A percentile compares a stretch with the other conserved stretches of the same genome.
Evolutionary conservation across 805 yeast genomes (phyloP).

Genomic region (Metschnikowia peoriensis): DNA sequence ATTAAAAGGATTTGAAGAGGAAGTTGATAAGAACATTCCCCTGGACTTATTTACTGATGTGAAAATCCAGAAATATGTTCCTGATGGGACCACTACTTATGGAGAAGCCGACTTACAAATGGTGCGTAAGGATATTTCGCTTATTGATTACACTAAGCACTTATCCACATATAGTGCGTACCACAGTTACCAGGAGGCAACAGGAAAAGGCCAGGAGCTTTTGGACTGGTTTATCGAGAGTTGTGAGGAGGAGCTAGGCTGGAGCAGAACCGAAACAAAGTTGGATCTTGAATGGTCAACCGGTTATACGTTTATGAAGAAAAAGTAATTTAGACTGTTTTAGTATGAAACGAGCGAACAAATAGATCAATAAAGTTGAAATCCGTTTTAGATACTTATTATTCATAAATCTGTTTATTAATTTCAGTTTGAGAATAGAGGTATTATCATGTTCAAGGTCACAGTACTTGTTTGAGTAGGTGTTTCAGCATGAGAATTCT

Average conservation of each 20-base stretch:
- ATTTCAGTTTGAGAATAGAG: too few species aligned
- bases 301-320: slow-evolving; percentile 48
- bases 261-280: slow-evolving; percentile 37
- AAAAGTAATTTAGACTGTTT: slow-evolving; percentile 8
- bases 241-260: slow-evolving; percentile 41
- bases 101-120: slow-evolving; percentile 25
- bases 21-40: slow-evolving; percentile 35
- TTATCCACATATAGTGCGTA: slow-evolving; percentile 67
- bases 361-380: too few species aligned
- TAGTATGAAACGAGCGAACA: too few species aligned
- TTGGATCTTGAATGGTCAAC: slow-evolving; percentile 49
- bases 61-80: slow-evolving; percentile 26
- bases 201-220: slow-evolving; percentile 34
- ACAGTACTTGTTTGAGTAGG: too few species aligned
- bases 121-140: slow-evolving; percentile 34
- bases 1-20: too few species aligned
- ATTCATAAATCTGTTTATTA: too few species aligned
- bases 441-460: too few species aligned
- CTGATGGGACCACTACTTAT: slow-evolving; percentile 11
- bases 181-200: slow-evolving; percentile 50
- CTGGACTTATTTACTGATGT: slow-evolving; percentile 39
- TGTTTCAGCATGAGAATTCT: background rate
- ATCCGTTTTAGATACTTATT: too few species aligned
- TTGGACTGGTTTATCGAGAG: slow-evolving; percentile 32
- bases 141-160: slow-evolving; percentile 51